Conservation (phyloP, 2,329 filamentous ascomycete species). For the Colletotrichum plurivorum region DNA sequence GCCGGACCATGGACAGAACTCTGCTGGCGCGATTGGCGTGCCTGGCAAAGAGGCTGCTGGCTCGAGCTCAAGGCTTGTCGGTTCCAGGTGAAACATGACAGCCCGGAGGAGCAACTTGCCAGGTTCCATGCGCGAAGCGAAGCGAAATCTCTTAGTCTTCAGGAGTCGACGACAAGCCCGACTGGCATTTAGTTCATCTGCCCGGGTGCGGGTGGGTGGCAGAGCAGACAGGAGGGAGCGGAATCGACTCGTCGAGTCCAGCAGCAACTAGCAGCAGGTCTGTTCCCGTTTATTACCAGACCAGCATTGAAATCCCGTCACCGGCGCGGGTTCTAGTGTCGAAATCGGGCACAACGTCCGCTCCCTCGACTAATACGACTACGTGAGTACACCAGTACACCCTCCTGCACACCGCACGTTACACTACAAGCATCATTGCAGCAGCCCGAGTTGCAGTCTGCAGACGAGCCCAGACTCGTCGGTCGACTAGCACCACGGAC, state of each 20-base stretch:
- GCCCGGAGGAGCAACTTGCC: constrained; percentile 19
- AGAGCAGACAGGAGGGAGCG: constrained; percentile 6
- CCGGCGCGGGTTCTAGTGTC: constrained; percentile 18
- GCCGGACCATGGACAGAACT: constrained; percentile 8
- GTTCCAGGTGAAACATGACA: constrained; percentile 33
- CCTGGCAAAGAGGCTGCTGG: constrained; percentile 21
- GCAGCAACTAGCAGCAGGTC: not conserved
- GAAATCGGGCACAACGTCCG: constrained; percentile 30
- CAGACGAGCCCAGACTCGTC: constrained; percentile 27
- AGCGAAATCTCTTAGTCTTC: too few relatives aligned
- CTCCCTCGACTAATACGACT: constrained; percentile 10
- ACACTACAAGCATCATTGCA: constrained; percentile 34
- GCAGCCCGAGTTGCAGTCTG: constrained; percentile 23
- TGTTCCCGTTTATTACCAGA: too few relatives aligned
- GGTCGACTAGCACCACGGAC: constrained; percentile 15
- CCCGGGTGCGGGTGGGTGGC: constrained; percentile 6
- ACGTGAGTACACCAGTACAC: constrained; percentile 20
- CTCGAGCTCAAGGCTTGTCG: constrained; percentile 26
- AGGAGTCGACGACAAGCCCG: constrained; percentile 9
- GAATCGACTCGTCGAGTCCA: not conserved
- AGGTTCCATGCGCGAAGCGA: constrained; percentile 11
- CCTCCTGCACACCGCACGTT: constrained; percentile 20
- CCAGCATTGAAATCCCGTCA: constrained; percentile 12
- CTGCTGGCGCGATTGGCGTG: constrained; percentile 30
- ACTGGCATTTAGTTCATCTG: constrained; percentile 4